Evolutionary conservation across 306 rosid species (phyloP).

Genomic region (Leucaena leucocephala): DNA sequence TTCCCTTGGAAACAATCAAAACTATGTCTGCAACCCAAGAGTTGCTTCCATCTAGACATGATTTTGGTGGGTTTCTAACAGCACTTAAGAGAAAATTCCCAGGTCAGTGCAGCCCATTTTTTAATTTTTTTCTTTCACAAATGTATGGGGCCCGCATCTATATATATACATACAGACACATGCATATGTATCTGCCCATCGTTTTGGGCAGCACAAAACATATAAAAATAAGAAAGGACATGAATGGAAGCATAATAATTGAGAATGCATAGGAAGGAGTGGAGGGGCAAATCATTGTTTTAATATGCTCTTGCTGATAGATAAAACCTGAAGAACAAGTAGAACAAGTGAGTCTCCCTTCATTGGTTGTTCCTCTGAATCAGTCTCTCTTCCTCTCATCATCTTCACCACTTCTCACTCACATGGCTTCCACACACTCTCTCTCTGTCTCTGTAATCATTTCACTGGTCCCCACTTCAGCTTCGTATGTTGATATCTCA

Average conservation of each 20-base stretch:
- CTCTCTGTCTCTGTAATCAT: background rate
- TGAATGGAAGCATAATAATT: background rate
- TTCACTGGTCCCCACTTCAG: background rate
- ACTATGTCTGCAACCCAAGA: background rate
- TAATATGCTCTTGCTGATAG: background rate
- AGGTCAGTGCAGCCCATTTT: background rate
- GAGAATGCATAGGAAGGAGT: background rate
- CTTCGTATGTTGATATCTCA: background rate
- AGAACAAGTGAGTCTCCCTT: background rate
- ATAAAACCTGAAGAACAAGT: background rate
- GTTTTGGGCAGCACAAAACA: background rate
- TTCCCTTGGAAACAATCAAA: background rate
- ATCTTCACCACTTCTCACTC: constrained; percentile 8
- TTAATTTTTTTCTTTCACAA: background rate
- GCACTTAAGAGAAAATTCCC: background rate
- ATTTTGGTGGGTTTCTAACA: background rate
- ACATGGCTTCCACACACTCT: background rate
- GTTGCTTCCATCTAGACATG: background rate
- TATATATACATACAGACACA: background rate
- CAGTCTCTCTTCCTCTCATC: background rate
- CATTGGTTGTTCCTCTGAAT: too few relatives aligned
- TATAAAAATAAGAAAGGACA: background rate
- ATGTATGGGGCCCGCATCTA: background rate
- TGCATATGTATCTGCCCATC: background rate
- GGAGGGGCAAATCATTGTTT: constrained; percentile 2